Evolutionary conservation across 148 eudicot species (phyloP), one percentile per base, ranked within the genome.

Genomic region (Cornus controversa): DNA sequence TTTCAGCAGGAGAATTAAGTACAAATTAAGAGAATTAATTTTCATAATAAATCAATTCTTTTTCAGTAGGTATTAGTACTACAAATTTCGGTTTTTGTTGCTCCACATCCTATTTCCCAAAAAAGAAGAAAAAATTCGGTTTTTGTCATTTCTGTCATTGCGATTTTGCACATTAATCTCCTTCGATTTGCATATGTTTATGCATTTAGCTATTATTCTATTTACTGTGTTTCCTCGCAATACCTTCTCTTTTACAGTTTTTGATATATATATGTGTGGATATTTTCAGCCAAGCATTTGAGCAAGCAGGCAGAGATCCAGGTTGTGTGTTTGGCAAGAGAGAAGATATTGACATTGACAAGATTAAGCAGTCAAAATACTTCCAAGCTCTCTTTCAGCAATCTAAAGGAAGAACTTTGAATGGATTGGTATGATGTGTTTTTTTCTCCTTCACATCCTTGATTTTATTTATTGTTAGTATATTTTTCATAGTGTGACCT

Each of bases 261-360:
- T 60, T 60, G 64, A 60, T 60, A 54, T 79, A 9, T 40, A 0
- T 40, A 9, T 40, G 8, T 40, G 45, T 40, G 45, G 45, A 71
- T 67, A 72, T 77, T 76, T 83, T 82, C 86, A 96, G 97, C 77
- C 91, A 84, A 88, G 97, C 95, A 85, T 93, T 96, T 84, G 94
- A 90, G 77, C 98, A 84, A 78, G 98, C 97, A 34, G 97, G 94
- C 69, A 85, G 78, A 80, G 84, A 82, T 84, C 91, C 87, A 71
- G 92, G 89, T 42, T 76, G 78, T 68, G 70, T 91, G 28, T 93
- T 96, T 74, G 58, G 81, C 71, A 88, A 79, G 82, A 80, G 66
- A 22, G 82, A 72, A 80, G 87, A 87, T 69, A 60, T 84, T 70
- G 90, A 87, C 81, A 77, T 87, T 77, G 89, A 92, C 77, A 92